Evolutionary conservation across 495 filamentous ascomycete genomes (phyloP), one percentile per base, ranked within the genome.

Genomic region (Peziza echinospora): DNA sequence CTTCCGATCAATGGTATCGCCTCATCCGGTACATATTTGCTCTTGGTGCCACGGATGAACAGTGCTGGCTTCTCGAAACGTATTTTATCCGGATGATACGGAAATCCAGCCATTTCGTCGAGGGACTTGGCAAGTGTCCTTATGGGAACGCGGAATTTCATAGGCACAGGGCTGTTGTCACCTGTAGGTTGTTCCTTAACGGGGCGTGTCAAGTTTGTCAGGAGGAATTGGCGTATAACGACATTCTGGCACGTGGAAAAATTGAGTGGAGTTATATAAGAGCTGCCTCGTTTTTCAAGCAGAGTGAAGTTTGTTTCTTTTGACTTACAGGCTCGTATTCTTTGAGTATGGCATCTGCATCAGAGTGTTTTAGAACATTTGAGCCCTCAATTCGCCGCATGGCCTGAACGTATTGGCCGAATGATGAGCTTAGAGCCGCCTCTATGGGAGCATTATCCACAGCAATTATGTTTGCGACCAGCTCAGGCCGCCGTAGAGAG

Each of bases 381-480:
- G 70, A 66, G 2, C 71, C 69, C 44, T 94, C 83, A 26, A 96
- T 76, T 45, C 74, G 67, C 43, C 76, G 75, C 84, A 97, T 91
- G 21, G 80, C 89, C 16, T 72, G 73, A 10, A 93, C 67, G 63
- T 94, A 96, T 49, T 72, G 75, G 3, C 67, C 72, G 58, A 97
- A 96, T 49, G 82, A 70, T 51, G 71, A 73, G 45, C 70, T 67
- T 6, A 96, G 66, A 0, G 67, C 68, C 2, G 77, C 81, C 57
- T 86, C 84, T 17, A 89, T 65, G 2, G 89, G 89, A 5, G 86
- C 84, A 57, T 97, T 97, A 67, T 97, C 89, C 5, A 96, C 84
- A 4, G 84, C 67, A 17, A 97, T 70, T 22, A 97, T 57, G 52
- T 73, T 71, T 1, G 67, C 67, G 26, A 93, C 66, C 0, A 76